phyloP scores from a whole-genome alignment of 495 filamentous ascomycete genomes.

The Podospora fimiseda region DNA sequence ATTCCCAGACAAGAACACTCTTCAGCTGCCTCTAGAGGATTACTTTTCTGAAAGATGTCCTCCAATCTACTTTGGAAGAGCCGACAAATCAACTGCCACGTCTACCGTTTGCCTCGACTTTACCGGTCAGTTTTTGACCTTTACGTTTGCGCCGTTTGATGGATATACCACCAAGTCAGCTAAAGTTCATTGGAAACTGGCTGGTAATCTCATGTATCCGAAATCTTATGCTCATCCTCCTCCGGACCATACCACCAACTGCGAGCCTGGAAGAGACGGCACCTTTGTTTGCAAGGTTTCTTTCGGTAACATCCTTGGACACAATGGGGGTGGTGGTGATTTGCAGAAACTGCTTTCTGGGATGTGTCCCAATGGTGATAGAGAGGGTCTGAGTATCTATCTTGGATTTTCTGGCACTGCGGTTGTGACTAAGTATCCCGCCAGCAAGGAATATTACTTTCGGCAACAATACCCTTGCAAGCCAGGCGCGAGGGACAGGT shows the following conservation, averaged over 20 bases:
- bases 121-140: not conserved
- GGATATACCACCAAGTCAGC: constrained; percentile 1
- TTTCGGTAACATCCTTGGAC: not conserved
- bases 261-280: not conserved
- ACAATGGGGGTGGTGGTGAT: not conserved
- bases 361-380: constrained; percentile 2
- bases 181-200: not conserved
- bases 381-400: not conserved
- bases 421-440: not conserved
- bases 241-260: not conserved
- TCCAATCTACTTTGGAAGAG: not conserved
- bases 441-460: not conserved
- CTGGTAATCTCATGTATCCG: not conserved
- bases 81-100: not conserved
- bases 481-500: not conserved
- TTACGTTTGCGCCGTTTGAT: not conserved
- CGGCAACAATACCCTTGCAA: constrained; percentile 3
- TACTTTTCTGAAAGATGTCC: constrained; percentile 1
- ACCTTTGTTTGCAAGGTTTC: constrained; percentile 1
- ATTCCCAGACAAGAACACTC: constrained; percentile 1
- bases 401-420: not conserved
- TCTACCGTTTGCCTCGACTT: constrained; percentile 2
- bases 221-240: not conserved
- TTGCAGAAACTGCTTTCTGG: not conserved
- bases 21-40: not conserved